These are phyloP conservation scores for Grigorovia jiainica DNA, from an alignment of 805 yeast species.

Conservation along the genomic window DNA sequence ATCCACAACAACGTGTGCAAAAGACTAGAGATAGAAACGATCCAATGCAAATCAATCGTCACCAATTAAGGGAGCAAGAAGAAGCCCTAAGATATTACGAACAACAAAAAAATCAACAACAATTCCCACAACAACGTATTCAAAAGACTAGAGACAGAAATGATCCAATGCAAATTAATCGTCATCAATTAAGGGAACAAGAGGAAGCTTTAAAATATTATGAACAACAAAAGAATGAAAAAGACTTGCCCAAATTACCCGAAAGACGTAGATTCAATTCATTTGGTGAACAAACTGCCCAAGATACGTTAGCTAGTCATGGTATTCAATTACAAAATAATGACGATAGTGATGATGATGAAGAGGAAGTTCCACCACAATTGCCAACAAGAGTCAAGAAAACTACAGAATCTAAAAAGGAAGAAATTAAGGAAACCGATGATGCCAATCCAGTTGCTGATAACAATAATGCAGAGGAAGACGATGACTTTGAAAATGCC, in stretches of 20 bases:
- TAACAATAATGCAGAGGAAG: not conserved
- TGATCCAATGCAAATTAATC: constrained; percentile 1
- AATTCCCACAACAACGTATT: constrained; percentile 6
- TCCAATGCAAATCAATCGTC: constrained; percentile 2
- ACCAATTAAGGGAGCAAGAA: constrained; percentile 11
- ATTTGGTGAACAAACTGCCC: constrained; percentile 22
- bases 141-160: constrained; percentile 9
- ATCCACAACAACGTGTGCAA: constrained; percentile 1
- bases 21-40: not conserved
- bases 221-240: constrained; percentile 5
- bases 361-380: constrained; percentile 27
- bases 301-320: constrained; percentile 23
- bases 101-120: constrained; percentile 2
- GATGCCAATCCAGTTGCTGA: constrained; percentile 1
- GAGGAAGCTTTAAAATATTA: constrained; percentile 12
- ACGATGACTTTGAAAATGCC: constrained; percentile 2
- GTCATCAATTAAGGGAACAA: constrained; percentile 9
- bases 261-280: constrained; percentile 26
- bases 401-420: not conserved
- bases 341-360: constrained; percentile 22
- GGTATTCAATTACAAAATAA: constrained; percentile 25
- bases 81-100: constrained; percentile 11
- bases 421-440: not conserved
- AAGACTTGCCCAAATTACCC: constrained; percentile 5
- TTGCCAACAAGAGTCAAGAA: constrained; percentile 17